Base-by-base conservation (phyloP, 768 basidiomycete genomes). In the Russula compacta region DNA sequence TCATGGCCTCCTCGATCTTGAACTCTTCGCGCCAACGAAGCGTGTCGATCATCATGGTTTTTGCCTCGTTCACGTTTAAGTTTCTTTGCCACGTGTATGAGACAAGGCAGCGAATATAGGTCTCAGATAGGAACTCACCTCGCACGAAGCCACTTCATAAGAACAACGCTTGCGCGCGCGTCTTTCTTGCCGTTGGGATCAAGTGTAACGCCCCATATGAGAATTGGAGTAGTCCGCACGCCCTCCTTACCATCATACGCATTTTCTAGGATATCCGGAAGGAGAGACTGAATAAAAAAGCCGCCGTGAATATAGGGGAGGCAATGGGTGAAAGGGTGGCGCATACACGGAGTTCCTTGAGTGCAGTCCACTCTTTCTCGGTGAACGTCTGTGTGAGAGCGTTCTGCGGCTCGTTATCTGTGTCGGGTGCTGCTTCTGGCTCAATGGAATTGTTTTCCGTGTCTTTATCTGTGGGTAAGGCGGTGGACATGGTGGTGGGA, bases 141-240 rank as follows among this genome's bases (percentile, higher is more conserved):
- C 5, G 90, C 90, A 59, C 86, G 79, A 35, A 90, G 73, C 75
- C 92, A 92, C 69, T 92, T 91, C 81, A 91, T 82, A 40, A 92
- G 76, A 9, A 92, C 68, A 36, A 92, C 87, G 67, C 86, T 89
- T 60, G 83, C 81, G 8, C 81, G 79, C 0, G 88, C 83, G 69
- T 89, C 80, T 50, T 67, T 68, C 51, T 68, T 71, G 12, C 82
- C 80, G 58, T 76, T 74, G 2, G 90, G 86, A 70, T 87, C 80
- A 32, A 92, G 79, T 1, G 69, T 72, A 19, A 92, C 81, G 32
- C 88, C 86, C 90, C 90, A 92, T 59, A 92, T 70, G 6, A 65
- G 72, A 65, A 87, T 78, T 9, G 83, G 72, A 1, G 75, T 76
- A 0, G 76, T 74, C 58, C 75, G 79, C 11, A 79, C 83, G 49